phyloP scores from a whole-genome alignment of 768 basidiomycete species.

The Boletus pseudopeckii region DNA sequence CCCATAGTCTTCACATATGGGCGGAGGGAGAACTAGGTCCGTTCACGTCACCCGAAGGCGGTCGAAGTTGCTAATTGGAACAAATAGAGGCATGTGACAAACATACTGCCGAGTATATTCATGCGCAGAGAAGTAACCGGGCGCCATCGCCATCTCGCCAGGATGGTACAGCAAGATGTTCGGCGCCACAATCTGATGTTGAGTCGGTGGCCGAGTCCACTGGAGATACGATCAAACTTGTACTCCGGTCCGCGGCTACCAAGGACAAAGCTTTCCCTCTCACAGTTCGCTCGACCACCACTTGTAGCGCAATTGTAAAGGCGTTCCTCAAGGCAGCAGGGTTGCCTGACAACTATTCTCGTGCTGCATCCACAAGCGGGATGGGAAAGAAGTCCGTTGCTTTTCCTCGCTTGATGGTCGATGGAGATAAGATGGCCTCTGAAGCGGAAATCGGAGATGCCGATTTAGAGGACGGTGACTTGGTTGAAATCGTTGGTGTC shows the following conservation, averaged over 20 bases:
- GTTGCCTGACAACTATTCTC: slow-evolving; percentile 52
- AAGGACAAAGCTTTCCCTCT: slow-evolving; percentile 54
- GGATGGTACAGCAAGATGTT: slow-evolving; percentile 6
- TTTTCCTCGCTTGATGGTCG: slow-evolving; percentile 47
- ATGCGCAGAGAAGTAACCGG: slow-evolving; percentile 34
- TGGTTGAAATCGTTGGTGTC: slow-evolving; percentile 70
- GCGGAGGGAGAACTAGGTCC: slow-evolving; percentile 62
- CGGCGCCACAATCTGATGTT: slow-evolving; percentile 24
- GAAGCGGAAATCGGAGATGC: slow-evolving; percentile 58
- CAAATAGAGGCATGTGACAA: slow-evolving; percentile 63
- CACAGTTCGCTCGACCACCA: slow-evolving; percentile 71
- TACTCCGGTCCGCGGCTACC: slow-evolving; percentile 53
- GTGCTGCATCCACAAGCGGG: slow-evolving; percentile 33
- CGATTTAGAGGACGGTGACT: slow-evolving; percentile 77
- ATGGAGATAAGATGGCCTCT: slow-evolving; percentile 69
- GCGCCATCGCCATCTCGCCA: slow-evolving; percentile 20
- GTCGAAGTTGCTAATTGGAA: slow-evolving; percentile 6
- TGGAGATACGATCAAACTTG: slow-evolving; percentile 59
- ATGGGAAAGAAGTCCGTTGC: slow-evolving; percentile 27
- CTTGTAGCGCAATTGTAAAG: slow-evolving; percentile 69
- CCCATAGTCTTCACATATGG: slow-evolving; percentile 64
- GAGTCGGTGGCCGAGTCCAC: slow-evolving; percentile 37
- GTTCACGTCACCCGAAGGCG: slow-evolving; percentile 16
- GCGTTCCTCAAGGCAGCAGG: slow-evolving; percentile 71
- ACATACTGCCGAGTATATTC: slow-evolving; percentile 60